Evolutionary conservation across 2,329 filamentous ascomycete species (phyloP), one percentile per base, ranked within the genome.

Genomic region (Verticillium tricorpus): DNA sequence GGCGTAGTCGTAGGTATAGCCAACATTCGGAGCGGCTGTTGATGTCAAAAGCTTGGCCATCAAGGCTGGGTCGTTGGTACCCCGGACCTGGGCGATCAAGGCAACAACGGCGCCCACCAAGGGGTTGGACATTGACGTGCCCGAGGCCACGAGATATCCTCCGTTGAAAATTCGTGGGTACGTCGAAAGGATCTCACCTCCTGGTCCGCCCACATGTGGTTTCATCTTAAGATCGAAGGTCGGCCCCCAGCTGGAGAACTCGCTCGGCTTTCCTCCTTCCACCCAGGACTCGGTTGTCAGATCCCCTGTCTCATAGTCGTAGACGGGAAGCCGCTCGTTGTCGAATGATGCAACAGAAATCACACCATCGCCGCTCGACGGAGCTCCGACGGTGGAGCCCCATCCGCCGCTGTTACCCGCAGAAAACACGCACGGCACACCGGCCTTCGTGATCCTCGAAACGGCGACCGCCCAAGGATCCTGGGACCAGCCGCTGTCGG

Each of bases 81-180:
- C 80, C 22, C 81, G 79, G n/a, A 78, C 79, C 61, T 85, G 76
- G 37, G 78, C 78, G 60, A 87, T 70, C 34, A 88, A 77, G 0
- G 84, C 85, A 45, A 80, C 61, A 83, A 74, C 11, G 77, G 73
- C 56, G 83, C 76, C 12, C 76, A 76, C 34, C 76, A 74, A 17
- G 75, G 78, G 50, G 69, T 70, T 52, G 79, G 67, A 32, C 79
- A 82, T 82, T 3, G 77, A 80, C 3, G 80, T 82, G 40, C 80
- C 80, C 35, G 71, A 75, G n/a, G 76, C 65, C 9, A 81, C 72
- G 64, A 63, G 59, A 54, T 15, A 61, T 25, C 74, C 72, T 25
- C 81, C 78, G 69, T 70, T 15, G 15, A 40, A 15, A 1, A 15
- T 15, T 40, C 37, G 14, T 15, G 5, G 74, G 58, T 75, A 81